Evolutionary conservation across 164 flowering plant genomes (phyloP).

Genomic region (Vitis riparia): DNA sequence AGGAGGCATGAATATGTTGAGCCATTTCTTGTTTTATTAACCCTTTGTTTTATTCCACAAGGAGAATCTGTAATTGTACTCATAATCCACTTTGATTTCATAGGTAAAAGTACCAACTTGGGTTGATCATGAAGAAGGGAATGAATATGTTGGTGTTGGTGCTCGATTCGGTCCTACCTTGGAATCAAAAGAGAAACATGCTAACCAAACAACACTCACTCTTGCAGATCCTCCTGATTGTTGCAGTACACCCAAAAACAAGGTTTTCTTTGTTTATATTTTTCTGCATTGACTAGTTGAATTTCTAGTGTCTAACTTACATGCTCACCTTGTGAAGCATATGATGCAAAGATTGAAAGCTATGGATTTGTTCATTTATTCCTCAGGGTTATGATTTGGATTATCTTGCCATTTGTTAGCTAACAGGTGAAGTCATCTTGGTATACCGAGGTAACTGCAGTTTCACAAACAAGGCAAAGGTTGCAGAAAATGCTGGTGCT

Average conservation of each 20-base stretch:
- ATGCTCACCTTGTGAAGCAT: no score
- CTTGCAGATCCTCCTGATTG: constrained; percentile 69
- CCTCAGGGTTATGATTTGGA: no score
- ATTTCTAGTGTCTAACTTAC: no score
- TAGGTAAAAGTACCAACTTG: constrained; percentile 78
- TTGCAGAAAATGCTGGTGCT: constrained; percentile 91
- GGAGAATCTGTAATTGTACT: no score
- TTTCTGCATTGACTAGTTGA: neutral
- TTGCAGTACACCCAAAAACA: constrained; percentile 49
- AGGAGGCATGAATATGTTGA: no score
- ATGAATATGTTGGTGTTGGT: constrained; percentile 69
- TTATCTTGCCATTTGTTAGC: constrained; percentile 31
- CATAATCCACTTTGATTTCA: no score
- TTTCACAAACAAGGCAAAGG: constrained; percentile 79
- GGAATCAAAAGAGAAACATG: constrained; percentile 72
- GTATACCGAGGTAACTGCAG: constrained; percentile 88
- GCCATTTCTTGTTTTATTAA: no score
- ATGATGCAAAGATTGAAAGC: no score
- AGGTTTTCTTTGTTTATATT: constrained; percentile 22
- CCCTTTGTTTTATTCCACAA: no score
- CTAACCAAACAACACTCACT: constrained; percentile 42
- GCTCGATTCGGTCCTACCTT: constrained; percentile 68
- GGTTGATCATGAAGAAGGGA: constrained; percentile 53
- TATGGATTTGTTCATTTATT: no score
- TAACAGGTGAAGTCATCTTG: constrained; percentile 73